Conservation (phyloP, 805 yeast genomes). For the Starmerella gropengiesseri region DNA sequence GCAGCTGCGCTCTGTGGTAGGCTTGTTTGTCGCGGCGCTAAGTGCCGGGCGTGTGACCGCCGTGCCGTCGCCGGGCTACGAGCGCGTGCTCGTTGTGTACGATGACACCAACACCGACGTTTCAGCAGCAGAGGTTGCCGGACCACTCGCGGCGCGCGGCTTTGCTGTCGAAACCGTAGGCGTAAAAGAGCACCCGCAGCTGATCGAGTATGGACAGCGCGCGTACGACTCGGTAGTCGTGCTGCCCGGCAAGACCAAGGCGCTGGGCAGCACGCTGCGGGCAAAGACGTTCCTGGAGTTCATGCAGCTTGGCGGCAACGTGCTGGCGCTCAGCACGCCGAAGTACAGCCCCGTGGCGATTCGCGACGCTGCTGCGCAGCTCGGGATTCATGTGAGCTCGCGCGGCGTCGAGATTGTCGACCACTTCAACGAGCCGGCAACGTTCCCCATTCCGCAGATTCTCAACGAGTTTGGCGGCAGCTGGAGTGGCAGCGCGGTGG, state of each 20-base stretch:
- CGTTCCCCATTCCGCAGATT: constrained; percentile 18
- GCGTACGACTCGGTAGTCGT: constrained; percentile 47
- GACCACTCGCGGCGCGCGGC: constrained; percentile 29
- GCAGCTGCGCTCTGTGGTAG: constrained; percentile 3
- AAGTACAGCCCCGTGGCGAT: constrained; percentile 47
- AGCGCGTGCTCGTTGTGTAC: constrained; percentile 27
- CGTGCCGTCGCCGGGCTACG: constrained; percentile 21
- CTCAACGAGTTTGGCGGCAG: constrained; percentile 14
- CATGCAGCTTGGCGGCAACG: constrained; percentile 59
- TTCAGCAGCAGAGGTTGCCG: constrained; percentile 16
- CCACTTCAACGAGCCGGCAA: constrained; percentile 37
- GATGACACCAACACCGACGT: constrained; percentile 24
- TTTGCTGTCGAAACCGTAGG: constrained; percentile 27
- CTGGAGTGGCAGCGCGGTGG: constrained; percentile 16
- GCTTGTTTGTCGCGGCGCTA: constrained; percentile 3
- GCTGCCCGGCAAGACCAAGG: constrained; percentile 43
- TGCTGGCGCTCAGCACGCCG: constrained; percentile 51
- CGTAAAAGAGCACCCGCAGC: constrained; percentile 27
- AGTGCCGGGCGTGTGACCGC: constrained; percentile 10
- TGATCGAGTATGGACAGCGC: constrained; percentile 37
- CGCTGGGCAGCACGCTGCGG: constrained; percentile 33
- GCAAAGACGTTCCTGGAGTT: constrained; percentile 47
- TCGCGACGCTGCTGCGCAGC: constrained; percentile 57
- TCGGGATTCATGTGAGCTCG: constrained; percentile 79
- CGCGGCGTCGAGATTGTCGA: constrained; percentile 55